Evolutionary conservation across 2,329 filamentous ascomycete species (phyloP), one percentile per base, ranked within the genome.

Genomic region (Raffaelea ambrosiae): DNA sequence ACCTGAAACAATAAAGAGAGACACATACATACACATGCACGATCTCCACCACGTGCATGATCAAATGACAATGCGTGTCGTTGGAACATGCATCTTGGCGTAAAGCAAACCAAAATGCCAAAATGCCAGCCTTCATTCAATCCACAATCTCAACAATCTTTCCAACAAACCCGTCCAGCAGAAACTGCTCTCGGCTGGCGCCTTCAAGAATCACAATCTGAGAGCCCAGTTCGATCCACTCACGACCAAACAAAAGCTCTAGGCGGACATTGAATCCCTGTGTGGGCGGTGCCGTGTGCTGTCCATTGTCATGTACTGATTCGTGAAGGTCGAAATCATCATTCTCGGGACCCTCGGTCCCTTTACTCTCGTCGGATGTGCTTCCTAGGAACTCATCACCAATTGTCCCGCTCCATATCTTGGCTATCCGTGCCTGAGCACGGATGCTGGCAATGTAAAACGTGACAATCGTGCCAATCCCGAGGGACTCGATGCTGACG

Each of bases 401-500:
- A 19, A 58, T 57, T 29, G 57, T 55, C 10, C 56, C 57, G 7
- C 53, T 29, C 55, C 54, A 47, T 56, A 58, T 50, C 38, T 48
- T 56, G 51, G 26, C 62, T 1, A 97, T 79, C 51, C 84, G 83
- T 1, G 88, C 90, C 0, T 86, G 81, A 1, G 89, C 85, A 9
- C 91, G 78, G 14, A 97, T 83, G 59, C 89, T 96, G 18, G 88
- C 88, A 38, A 90, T 79, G 59, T 96, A 97, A 1, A 91, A 78
- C 26, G 94, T 89, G 5, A 90, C 82, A 31, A 84, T 71, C 38
- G 77, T 83, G 1, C 86, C 86, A 1, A 81, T 67, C 0, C 76
- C 73, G 7, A 96, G 70, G 1, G 76, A 70, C 21, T 75, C 76
- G 0, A 83, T 76, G 43, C 84, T 78, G 0, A 72, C 63, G 5